Conservation (phyloP, 768 basidiomycete species). For the Boletus rufocinnamomeus region DNA sequence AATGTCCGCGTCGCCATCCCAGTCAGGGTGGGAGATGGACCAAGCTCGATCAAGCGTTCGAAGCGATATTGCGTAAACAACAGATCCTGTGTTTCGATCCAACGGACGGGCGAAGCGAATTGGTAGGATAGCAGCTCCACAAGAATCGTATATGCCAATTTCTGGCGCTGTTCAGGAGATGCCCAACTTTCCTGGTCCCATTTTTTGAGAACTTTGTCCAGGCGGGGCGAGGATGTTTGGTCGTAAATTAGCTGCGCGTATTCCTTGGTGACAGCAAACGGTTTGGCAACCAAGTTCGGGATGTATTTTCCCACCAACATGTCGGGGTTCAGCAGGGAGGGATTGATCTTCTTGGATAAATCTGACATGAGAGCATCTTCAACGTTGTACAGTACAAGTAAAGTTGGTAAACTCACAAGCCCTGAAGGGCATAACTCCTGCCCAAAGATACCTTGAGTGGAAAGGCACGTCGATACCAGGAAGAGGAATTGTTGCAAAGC, state of each 20-base stretch:
- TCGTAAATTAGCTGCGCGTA: conserved; percentile 97
- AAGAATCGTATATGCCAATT: conserved; percentile 93
- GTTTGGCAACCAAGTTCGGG: conserved; percentile 91
- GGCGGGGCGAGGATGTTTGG: conserved; percentile 92
- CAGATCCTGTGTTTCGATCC: conserved; percentile 98
- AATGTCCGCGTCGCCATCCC: conserved; percentile 92
- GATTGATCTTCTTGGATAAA: conserved; percentile 96
- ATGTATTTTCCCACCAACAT: conserved; percentile 95
- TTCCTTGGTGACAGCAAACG: conserved; percentile 78
- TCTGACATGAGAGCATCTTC: conserved; percentile 46
- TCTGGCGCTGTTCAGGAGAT: conserved; percentile 77
- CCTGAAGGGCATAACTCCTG: conserved; percentile 96
- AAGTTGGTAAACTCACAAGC: conserved; percentile 65
- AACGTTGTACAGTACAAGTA: conserved; percentile 1
- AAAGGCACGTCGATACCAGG: conserved; percentile 99
- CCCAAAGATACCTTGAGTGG: conserved; percentile 99
- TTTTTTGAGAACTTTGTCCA: conserved; percentile 90
- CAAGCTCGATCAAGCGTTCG: conserved; percentile 93
- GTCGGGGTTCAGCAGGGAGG: conserved; percentile 88
- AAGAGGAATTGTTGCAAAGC: conserved; percentile 92
- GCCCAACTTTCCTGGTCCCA: conserved; percentile 96
- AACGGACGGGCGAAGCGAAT: conserved; percentile 96
- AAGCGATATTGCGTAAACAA: conserved; percentile 86
- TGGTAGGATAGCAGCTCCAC: conserved; percentile 98
- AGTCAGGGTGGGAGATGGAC: conserved; percentile 93